A percentile compares a stretch with the other conserved stretches of the same genome.
These are phyloP conservation scores for Penicillium sp. DNA, from an alignment of 2,329 filamentous ascomycete genomes.

Conservation along the genomic window DNA sequence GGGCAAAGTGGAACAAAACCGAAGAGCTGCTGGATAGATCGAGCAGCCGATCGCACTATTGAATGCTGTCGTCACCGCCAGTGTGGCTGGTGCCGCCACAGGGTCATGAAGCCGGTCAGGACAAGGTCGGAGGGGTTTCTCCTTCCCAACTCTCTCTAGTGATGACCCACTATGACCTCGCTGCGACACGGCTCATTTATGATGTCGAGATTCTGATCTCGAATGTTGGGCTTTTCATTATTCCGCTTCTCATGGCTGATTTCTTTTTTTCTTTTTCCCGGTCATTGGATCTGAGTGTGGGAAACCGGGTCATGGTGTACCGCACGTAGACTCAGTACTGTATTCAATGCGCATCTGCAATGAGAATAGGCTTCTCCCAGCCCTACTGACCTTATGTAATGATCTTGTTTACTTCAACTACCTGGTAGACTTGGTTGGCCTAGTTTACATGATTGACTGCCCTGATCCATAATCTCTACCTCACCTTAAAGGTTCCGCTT, in stretches of 20 bases:
- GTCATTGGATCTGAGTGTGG: not conserved
- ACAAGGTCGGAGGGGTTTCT: not conserved
- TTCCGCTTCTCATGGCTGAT: too few relatives aligned
- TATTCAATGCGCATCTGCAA: not conserved
- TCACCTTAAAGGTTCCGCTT: not conserved
- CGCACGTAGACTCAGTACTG: not conserved
- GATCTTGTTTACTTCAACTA: too few relatives aligned
- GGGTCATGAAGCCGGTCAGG: too few relatives aligned
- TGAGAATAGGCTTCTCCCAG: not conserved
- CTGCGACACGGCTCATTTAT: not conserved
- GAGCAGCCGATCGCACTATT: slow-evolving; percentile 16
- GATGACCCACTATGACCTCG: not conserved
- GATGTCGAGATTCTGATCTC: too few relatives aligned
- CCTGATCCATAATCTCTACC: not conserved
- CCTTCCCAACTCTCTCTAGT: not conserved
- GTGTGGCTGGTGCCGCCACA: slow-evolving; percentile 13
- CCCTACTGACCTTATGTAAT: not conserved
- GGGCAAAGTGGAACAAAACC: not conserved
- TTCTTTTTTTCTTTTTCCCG: not conserved
- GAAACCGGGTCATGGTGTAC: not conserved
- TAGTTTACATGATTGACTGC: not conserved
- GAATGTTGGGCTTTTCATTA: too few relatives aligned
- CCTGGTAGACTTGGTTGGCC: too few relatives aligned
- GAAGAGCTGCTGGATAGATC: slow-evolving; percentile 1
- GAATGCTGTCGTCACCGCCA: slow-evolving; percentile 11